Evolutionary conservation across 2,329 filamentous ascomycete species (phyloP).

Genomic region (Byssothecium circinans): DNA sequence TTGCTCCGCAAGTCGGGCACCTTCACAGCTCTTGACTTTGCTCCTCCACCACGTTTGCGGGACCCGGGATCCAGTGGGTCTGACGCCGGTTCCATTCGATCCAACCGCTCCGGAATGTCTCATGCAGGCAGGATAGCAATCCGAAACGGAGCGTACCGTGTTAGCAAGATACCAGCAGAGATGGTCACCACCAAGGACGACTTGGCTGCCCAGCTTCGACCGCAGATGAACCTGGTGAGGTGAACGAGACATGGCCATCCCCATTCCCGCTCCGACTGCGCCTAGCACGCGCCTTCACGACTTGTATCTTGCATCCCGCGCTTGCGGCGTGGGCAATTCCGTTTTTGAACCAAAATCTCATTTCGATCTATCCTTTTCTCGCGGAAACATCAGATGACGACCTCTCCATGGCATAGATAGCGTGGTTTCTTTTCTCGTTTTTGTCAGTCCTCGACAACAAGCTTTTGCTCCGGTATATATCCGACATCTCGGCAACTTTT

Average conservation of each 20-base stretch:
- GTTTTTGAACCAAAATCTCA: conserved; percentile 27
- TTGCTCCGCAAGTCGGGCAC: conserved; percentile 74
- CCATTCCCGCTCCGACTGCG: conserved; percentile 11
- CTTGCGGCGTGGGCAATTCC: conserved; percentile 38
- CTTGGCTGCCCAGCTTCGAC: conserved; percentile 60
- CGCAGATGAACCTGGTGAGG: conserved; percentile 56
- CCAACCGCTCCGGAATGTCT: conserved; percentile 78
- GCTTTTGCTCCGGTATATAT: conserved; percentile 11
- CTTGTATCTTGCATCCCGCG: conserved; percentile 22
- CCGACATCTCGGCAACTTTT: conserved; percentile 2
- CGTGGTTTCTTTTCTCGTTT: conserved; percentile 19
- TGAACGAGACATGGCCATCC: conserved; percentile 23
- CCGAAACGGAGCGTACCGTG: conserved; percentile 79
- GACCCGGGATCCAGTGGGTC: conserved; percentile 43
- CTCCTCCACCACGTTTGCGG: conserved; percentile 73
- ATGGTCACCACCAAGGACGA: conserved; percentile 76
- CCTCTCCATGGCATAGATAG: conserved; percentile 33
- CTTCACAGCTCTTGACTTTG: conserved; percentile 80
- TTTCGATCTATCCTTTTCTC: conserved; percentile 14
- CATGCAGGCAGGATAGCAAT: conserved; percentile 68
- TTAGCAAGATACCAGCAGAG: conserved; percentile 81
- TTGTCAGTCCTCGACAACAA: conserved; percentile 11
- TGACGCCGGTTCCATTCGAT: conserved; percentile 57
- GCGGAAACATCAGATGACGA: conserved; percentile 29
- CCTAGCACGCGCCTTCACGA: conserved; percentile 22